A percentile compares a stretch with the other conserved stretches of the same genome.
Conservation (phyloP, 1,284 basidiomycete genomes). For the Vanrija sp. region DNA sequence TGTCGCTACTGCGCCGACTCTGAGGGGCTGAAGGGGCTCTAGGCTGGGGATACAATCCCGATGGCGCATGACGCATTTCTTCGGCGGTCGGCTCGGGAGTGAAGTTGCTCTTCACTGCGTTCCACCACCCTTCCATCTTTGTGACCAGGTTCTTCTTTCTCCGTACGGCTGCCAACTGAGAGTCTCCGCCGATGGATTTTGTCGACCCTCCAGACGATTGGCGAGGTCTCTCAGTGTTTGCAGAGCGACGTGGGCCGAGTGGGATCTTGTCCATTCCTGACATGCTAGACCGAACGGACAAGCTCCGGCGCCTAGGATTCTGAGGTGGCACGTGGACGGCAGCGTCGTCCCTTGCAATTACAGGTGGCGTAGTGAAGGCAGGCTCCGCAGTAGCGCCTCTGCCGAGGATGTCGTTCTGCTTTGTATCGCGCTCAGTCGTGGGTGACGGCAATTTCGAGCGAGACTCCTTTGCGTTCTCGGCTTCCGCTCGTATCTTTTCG, state of each 20-base stretch:
- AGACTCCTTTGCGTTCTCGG: constrained; percentile 8
- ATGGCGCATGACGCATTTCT: constrained; percentile 8
- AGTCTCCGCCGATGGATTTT: constrained; percentile 7
- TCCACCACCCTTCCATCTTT: constrained; percentile 54
- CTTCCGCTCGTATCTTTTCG: constrained; percentile 53
- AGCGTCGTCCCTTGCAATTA: constrained; percentile 29
- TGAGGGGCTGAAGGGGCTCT: constrained; percentile 37
- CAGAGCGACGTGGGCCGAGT: constrained; percentile 12
- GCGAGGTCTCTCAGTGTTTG: constrained; percentile 23
- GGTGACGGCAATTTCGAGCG: not conserved
- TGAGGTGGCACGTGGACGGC: not conserved
- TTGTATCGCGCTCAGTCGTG: not conserved
- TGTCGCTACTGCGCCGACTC: constrained; percentile 31
- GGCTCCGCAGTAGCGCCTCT: not conserved
- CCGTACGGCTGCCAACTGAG: constrained; percentile 15
- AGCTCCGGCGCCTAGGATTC: constrained; percentile 23
- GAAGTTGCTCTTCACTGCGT: constrained; percentile 50
- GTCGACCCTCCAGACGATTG: constrained; percentile 35
- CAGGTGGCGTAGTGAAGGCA: constrained; percentile 15
- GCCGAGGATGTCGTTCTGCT: not conserved
- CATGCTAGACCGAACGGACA: constrained; percentile 36
- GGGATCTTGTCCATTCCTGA: constrained; percentile 34
- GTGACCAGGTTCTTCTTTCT: constrained; percentile 48
- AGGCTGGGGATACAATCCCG: constrained; percentile 15
- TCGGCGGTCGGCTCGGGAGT: constrained; percentile 19